Base-by-base conservation (phyloP, 2,329 filamentous ascomycete genomes). In the Aspergillus bombycis region DNA sequence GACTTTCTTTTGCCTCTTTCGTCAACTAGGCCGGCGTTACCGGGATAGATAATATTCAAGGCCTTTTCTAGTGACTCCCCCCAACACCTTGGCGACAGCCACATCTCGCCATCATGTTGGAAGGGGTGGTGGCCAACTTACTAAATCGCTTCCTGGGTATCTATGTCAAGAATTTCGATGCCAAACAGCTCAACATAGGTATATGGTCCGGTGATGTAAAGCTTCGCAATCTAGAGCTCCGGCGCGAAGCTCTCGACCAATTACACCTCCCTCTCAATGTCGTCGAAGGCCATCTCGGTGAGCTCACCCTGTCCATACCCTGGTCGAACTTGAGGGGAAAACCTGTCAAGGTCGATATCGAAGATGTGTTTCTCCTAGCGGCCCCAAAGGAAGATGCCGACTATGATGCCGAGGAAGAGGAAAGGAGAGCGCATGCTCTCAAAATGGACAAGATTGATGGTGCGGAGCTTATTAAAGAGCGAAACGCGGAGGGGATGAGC, bases 131-230 rank as follows among this genome's bases (percentile, higher is more conserved):
- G 68, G 93, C 95, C 73, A 96, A 94, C 81, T 86, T 99, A 84
- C 90, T 99, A 73, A 99, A 99, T 84, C 91, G 96, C 84, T 98
- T 99, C 82, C 83, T 99, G 88, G 96, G 95, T 86, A 97, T 98
- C 91, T 99, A 99, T 80, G 94, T 99, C 80, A 94, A 96, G 86
- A 98, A 99, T 81, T 99, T 99, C 78, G 95, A 99, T 80, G 93
- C 95, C 60, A 91, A 93, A 74, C 95, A 99, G 83, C 86, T 99
- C 69, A 99, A 99, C 77, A 94, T 99, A 67, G 95, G 96, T 67
- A 99, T 99, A 74, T 99, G 94, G 95, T 96, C 92, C 26, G 95
- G 96, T 72, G 95, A 99, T 82, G 95, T 99, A 74, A 97, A 96
- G 81, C 86, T 99, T 53, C 89, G 90, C 65, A 90, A 99, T 73